Base-by-base conservation (phyloP, 495 filamentous ascomycete species). In the Mytilinidion resinicola region DNA sequence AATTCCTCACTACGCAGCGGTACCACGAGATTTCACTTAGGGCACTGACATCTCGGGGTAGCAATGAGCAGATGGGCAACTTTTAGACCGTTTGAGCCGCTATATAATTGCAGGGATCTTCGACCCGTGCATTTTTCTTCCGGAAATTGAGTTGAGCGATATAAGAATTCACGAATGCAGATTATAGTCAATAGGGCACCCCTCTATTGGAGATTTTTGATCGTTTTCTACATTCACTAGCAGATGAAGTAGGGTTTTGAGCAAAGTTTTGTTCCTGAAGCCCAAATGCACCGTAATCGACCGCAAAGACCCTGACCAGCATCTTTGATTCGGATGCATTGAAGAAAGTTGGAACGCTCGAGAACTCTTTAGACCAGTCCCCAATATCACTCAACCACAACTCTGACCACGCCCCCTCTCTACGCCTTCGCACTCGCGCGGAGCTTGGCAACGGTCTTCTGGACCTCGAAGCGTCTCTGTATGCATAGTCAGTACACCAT, bases 381-480 rank as follows among this genome's bases (percentile, higher is more conserved):
- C 48, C 30, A 14, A 46, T 39, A 56, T 49, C 9, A 41, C 42
- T 33, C 51, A 59, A 30, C 51, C 50, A 38, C 60, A 9, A 37
- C 36, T 17, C 55, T 12, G 9, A 57, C 53, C n/a, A 37, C 42
- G 19, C 30, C 36, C 11, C 21, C 56, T 30, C 42, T 53, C 70
- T 77, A 81, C 70, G 74, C 71, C 73, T 81, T 79, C 63, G 82
- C 78, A 62, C 76, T 69, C 62, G 80, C 78, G 66, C 76, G 74
- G 69, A 89, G 79, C 81, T 92, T 91, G 66, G 89, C 86, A 65
- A 88, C 78, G 65, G 90, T 84, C 85, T 96, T 96, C 77, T 85
- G 88, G 76, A 95, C 85, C 81, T 96, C 92, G 80, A 90, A 96
- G 71, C 91, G 86, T 72, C 87, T 85, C 83, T 85, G 58, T 41